Conservation (phyloP, 768 basidiomycete species). For the Pisolithus orientalis region DNA sequence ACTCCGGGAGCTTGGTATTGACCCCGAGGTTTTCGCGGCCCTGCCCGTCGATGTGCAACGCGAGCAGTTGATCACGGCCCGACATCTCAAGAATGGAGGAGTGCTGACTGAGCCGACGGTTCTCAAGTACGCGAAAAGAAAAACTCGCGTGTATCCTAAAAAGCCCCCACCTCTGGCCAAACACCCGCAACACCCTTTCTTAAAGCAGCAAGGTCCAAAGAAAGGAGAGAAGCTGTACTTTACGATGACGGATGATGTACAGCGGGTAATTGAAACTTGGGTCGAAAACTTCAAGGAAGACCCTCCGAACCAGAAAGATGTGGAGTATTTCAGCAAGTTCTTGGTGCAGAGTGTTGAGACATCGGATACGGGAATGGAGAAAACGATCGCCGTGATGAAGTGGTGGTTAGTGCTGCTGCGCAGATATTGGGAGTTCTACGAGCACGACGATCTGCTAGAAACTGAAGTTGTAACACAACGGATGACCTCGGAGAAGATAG, state of each 20-base stretch:
- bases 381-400: slow-evolving; percentile 62
- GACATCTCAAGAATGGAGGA: slow-evolving; percentile 40
- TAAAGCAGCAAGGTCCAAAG: slow-evolving; percentile 48
- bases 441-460: slow-evolving; percentile 32
- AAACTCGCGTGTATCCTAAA: slow-evolving; percentile 35
- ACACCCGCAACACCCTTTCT: slow-evolving; percentile 40
- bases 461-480: slow-evolving; percentile 25
- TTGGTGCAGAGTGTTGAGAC: slow-evolving; percentile 64
- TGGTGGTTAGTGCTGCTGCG: slow-evolving; percentile 79
- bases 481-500: slow-evolving; percentile 39
- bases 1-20: slow-evolving; percentile 61
- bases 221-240: slow-evolving; percentile 53
- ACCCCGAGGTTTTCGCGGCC: slow-evolving; percentile 59
- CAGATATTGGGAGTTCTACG: slow-evolving; percentile 55
- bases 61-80: slow-evolving; percentile 63
- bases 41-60: slow-evolving; percentile 65
- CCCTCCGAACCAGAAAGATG: slow-evolving; percentile 68
- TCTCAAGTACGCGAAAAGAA: slow-evolving; percentile 36
- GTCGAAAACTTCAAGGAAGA: slow-evolving; percentile 53
- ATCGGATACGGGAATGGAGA: slow-evolving; percentile 62
- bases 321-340: slow-evolving; percentile 69
- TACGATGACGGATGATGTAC: slow-evolving; percentile 65
- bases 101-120: slow-evolving; percentile 39
- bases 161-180: slow-evolving; percentile 54
- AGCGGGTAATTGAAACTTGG: slow-evolving; percentile 70